These are phyloP conservation scores for Bipolaris sorokiniana DNA, from an alignment of 2,329 filamentous ascomycete genomes.

Conservation along the genomic window DNA sequence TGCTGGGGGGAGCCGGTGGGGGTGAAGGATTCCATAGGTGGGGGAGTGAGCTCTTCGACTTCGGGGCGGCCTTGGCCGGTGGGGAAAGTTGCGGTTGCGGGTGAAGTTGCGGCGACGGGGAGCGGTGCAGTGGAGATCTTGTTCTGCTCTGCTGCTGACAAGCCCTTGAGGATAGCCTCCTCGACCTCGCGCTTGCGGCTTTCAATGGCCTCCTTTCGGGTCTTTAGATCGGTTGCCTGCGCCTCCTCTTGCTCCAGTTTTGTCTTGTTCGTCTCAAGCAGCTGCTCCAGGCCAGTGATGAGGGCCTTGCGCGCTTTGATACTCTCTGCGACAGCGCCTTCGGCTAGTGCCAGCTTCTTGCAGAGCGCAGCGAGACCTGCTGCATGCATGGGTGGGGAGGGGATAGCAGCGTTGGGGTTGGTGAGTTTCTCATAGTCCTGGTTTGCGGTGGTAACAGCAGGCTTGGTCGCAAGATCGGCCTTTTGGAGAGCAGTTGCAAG, in stretches of 20 bases:
- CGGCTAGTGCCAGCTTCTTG: constrained; percentile 84
- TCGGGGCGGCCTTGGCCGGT: constrained; percentile 71
- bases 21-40: constrained; percentile 64
- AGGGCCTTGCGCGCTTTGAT: constrained; percentile 83
- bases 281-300: constrained; percentile 79
- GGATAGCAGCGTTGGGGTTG: constrained; percentile 70
- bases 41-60: constrained; percentile 87
- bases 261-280: constrained; percentile 74
- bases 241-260: constrained; percentile 73
- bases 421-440: constrained; percentile 85
- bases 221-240: constrained; percentile 66
- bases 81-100: constrained; percentile 21
- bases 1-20: constrained; percentile 57
- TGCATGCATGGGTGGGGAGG: constrained; percentile 88
- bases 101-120: constrained; percentile 27
- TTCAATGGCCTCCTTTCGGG: constrained; percentile 76
- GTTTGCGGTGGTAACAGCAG: constrained; percentile 72
- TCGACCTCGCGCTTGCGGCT: constrained; percentile 87
- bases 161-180: constrained; percentile 84
- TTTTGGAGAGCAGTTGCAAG: constrained; percentile 77
- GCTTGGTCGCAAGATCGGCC: constrained; percentile 70
- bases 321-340: constrained; percentile 85
- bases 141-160: constrained; percentile 66
- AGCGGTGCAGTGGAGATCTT: constrained; percentile 52
- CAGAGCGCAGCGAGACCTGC: constrained; percentile 88